Evolutionary conservation across 495 filamentous ascomycete species (phyloP), one percentile per base, ranked within the genome.

Genomic region (Penicillium parvum): DNA sequence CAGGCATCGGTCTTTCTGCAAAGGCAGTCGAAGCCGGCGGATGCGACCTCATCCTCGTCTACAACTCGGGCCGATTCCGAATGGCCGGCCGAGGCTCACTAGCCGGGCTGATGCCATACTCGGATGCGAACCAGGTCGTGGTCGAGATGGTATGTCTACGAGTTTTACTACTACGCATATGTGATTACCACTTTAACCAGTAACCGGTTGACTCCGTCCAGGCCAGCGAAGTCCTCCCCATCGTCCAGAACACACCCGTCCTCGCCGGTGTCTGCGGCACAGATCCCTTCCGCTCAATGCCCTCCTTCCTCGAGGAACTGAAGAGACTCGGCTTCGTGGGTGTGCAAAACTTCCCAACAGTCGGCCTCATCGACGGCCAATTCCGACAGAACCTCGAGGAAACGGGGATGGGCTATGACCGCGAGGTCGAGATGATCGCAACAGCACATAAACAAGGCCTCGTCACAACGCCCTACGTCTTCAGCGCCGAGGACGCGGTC

Each of bases 261-360:
- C 70, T 86, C 20, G 78, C 81, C 6, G 78, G 84, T 26, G 75
- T 87, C 32, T 85, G 81, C 61, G 81, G 75, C 16, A 82, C 80
- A 0, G 82, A 86, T 50, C 78, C 79, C 10, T 82, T 83, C 69
- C 69, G 77, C 30, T 55, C 64, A 46, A 81, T 85, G 59, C 58
- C 68, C 7, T 46, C 47, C 8, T 84, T 86, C 60, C 67, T 84
- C 27, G 29, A 49, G 21, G 68, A 84, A 55, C 63, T 87, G 28
- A 67, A 72, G 29, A 68, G 63, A 5, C 50, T 84, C 10, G 81
- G 82, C 1, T 84, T 85, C 45, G 70, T 73, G 1, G 84, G 84
- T 6, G 75, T 85, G 21, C 82, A 85, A 61, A 87, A 87, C 52
- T 85, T 86, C 57, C 83, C 82, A 3, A 85, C 82, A 2, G 83